These are phyloP conservation scores for Symbiodinium natans DNA, from an alignment of 73 alveolate species.

Conservation along the genomic window DNA sequence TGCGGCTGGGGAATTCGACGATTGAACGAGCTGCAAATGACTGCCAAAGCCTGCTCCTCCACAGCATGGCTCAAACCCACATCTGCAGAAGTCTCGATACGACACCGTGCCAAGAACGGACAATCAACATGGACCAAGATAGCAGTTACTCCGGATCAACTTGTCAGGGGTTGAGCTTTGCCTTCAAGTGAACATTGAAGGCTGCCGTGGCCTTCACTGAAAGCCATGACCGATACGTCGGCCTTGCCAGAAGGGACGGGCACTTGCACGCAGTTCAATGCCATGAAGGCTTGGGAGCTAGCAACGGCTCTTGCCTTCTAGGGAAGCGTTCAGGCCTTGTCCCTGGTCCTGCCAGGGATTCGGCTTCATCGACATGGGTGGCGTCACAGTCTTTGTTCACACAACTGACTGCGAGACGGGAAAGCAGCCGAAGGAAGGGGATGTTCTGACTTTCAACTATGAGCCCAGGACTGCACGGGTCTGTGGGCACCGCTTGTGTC, in stretches of 20 bases:
- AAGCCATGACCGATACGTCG: not conserved
- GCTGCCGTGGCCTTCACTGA: not conserved
- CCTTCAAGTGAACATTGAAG: no score
- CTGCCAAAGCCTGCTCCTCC: not conserved
- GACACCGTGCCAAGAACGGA: no score
- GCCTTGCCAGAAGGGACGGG: constrained; percentile 35
- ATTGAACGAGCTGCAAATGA: not conserved
- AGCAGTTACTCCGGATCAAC: no score
- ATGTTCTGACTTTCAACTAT: constrained; percentile 52
- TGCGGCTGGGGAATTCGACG: no score
- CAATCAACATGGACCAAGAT: no score
- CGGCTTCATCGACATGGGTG: constrained; percentile 93
- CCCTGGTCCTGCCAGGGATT: constrained; percentile 40
- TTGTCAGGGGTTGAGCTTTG: no score
- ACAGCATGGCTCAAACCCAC: not conserved
- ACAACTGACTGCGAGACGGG: constrained; percentile 61
- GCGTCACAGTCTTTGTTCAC: constrained; percentile 80
- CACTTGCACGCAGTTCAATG: constrained; percentile 67
- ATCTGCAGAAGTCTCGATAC: not conserved
- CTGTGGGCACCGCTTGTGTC: not conserved
- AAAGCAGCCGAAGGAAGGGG: constrained; percentile 88
- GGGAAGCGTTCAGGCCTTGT: no score
- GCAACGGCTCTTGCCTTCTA: not conserved
- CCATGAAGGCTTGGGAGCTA: constrained; percentile 80
- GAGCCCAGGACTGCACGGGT: constrained; percentile 63